Evolutionary conservation across 2,329 filamentous ascomycete species (phyloP).

Genomic region (Raffaelea ambrosiae): DNA sequence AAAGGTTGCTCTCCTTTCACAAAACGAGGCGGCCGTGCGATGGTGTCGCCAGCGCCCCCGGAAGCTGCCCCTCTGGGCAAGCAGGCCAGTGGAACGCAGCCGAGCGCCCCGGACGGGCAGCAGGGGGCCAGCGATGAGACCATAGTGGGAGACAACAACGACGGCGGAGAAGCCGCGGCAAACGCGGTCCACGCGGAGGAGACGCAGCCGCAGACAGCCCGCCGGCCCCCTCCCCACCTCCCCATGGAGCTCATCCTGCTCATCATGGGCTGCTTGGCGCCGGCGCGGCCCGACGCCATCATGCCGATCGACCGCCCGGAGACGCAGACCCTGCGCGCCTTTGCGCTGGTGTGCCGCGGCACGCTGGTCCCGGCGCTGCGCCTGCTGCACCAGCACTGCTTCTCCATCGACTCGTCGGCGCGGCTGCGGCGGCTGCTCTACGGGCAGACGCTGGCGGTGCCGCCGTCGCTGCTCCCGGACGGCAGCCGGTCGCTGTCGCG

Average conservation of each 20-base stretch:
- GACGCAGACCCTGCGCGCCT: slow-evolving; percentile 33
- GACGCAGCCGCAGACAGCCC: no score
- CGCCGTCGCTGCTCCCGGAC: slow-evolving; percentile 19
- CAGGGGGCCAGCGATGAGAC: no score
- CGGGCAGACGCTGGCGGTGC: slow-evolving; percentile 20
- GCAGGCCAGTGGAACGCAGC: no score
- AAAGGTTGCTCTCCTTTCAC: no score
- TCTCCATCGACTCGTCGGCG: slow-evolving; percentile 30
- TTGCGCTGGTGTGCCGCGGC: slow-evolving; percentile 32
- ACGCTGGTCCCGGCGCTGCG: slow-evolving; percentile 31
- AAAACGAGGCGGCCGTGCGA: no score
- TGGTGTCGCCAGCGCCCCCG: no score
- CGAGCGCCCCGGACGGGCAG: no score
- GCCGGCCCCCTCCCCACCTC: no score
- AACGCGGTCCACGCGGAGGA: no score
- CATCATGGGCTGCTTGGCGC: background rate
- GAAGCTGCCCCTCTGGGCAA: no score
- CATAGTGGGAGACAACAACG: no score
- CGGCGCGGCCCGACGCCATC: background rate
- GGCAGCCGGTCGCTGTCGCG: slow-evolving; percentile 7
- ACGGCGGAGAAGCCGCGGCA: no score
- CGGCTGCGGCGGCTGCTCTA: background rate
- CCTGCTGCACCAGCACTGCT: slow-evolving; percentile 34
- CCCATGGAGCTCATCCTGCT: slow-evolving; percentile 4
- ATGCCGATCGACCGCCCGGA: background rate